phyloP scores from a whole-genome alignment of 108 stramenopile species.

The Pseudonitzschia delicatissima region DNA sequence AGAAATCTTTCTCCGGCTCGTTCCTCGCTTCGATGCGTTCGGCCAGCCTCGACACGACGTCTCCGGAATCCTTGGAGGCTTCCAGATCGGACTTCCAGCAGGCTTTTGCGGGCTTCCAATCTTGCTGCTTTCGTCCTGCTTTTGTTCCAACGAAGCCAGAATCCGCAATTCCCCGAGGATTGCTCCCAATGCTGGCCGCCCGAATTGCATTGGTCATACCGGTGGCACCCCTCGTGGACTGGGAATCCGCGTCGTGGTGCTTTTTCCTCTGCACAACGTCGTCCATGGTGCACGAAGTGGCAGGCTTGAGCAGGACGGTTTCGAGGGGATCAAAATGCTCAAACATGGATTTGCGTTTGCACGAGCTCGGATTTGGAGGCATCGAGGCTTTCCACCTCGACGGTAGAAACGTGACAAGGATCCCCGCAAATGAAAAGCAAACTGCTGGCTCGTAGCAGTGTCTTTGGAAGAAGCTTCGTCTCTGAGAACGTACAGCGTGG shows the following conservation, averaged over 20 bases:
- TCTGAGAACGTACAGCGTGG: conserved; percentile 28
- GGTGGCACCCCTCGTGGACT: conserved; percentile 58
- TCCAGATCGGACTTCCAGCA: conserved; percentile 63
- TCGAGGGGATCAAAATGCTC: conserved; percentile 48
- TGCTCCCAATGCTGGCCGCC: conserved; percentile 74
- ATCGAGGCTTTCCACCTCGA: conserved; percentile 32
- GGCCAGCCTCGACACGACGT: conserved; percentile 16
- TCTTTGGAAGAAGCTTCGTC: neutral
- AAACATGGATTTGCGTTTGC: conserved; percentile 10
- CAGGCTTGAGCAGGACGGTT: conserved; percentile 45
- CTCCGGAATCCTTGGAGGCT: neutral
- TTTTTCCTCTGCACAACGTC: conserved; percentile 21
- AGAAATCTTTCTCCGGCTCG: conserved; percentile 26
- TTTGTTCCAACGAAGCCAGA: neutral
- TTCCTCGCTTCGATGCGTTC: conserved; percentile 25
- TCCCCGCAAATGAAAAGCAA: conserved; percentile 50
- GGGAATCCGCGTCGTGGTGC: conserved; percentile 75
- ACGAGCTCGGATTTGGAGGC: neutral
- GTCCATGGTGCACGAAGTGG: conserved; percentile 38
- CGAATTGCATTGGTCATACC: conserved; percentile 74
- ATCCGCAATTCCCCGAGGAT: conserved; percentile 72
- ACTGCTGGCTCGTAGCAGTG: neutral
- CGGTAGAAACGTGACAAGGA: conserved; percentile 37
- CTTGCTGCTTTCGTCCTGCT: neutral
- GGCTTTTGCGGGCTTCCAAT: conserved; percentile 15